phyloP scores from a whole-genome alignment of 2,329 filamentous ascomycete genomes.

The Gyromitra esculenta region DNA sequence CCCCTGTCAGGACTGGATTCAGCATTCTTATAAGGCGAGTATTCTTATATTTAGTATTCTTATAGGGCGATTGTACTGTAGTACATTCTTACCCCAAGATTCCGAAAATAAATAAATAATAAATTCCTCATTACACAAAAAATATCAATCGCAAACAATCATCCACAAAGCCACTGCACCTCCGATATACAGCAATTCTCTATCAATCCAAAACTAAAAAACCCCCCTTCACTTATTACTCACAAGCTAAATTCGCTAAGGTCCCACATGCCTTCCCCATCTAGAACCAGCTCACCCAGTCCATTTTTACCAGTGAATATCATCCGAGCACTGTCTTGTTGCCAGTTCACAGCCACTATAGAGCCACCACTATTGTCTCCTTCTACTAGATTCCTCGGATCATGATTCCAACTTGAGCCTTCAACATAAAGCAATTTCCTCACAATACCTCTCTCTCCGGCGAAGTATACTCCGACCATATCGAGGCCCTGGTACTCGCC shows the following conservation, averaged over 20 bases:
- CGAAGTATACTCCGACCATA: neutral
- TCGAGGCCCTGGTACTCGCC: neutral
- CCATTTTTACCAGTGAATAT: neutral
- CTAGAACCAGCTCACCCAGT: neutral
- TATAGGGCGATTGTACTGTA: too few relatives aligned
- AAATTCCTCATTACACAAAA: too few relatives aligned
- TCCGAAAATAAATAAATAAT: too few relatives aligned
- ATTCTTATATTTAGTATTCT: too few relatives aligned
- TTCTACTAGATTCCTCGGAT: conserved; percentile 1
- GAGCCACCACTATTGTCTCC: neutral
- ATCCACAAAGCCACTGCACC: too few relatives aligned
- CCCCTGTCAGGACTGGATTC: too few relatives aligned
- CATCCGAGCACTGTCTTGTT: neutral
- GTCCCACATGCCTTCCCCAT: neutral
- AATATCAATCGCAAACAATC: too few relatives aligned
- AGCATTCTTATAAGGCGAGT: too few relatives aligned
- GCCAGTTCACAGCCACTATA: conserved; percentile 6
- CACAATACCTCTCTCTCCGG: conserved; percentile 14
- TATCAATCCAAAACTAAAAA: neutral
- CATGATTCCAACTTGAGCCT: neutral
- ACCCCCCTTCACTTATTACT: neutral
- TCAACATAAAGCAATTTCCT: neutral
- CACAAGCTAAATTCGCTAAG: neutral
- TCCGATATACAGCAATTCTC: too few relatives aligned
- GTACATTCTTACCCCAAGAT: too few relatives aligned